Conservation (phyloP, 1,139 yeast genomes). For the Ogataea hybrid region DNA sequence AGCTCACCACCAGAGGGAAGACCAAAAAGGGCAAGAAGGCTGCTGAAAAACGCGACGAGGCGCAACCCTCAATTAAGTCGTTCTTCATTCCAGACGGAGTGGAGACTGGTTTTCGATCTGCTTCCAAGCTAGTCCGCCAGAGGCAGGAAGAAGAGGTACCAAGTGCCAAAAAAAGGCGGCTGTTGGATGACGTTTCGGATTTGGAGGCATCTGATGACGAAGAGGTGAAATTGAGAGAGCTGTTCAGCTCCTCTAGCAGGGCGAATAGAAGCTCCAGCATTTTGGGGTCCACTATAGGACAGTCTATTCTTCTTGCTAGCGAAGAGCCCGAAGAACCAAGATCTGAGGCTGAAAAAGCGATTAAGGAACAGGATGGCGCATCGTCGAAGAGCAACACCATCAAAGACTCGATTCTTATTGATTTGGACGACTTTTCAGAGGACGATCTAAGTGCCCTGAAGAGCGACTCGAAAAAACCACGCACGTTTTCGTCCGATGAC, state of each 20-base stretch:
- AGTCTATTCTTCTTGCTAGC: constrained; percentile 10
- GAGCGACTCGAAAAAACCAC: no score
- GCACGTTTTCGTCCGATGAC: no score
- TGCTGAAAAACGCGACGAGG: no score
- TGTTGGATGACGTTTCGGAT: constrained; percentile 16
- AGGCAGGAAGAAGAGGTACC: constrained; percentile 16
- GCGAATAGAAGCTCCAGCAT: constrained; percentile 4
- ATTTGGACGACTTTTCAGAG: constrained; percentile 18
- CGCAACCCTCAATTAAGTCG: no score
- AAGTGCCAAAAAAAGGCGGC: constrained; percentile 10
- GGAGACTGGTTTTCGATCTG: constrained; percentile 70
- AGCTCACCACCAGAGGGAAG: no score
- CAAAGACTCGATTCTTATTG: constrained; percentile 11
- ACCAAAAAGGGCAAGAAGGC: no score
- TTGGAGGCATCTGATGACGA: constrained; percentile 18
- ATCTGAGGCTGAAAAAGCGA: no score
- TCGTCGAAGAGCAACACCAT: background rate
- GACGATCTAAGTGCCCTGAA: constrained; percentile 11
- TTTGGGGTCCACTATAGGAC: constrained; percentile 12
- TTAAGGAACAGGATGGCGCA: no score
- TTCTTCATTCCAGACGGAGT: no score
- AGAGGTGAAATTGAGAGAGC: constrained; percentile 16
- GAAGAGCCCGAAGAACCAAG: constrained; percentile 3
- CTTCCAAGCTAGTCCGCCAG: constrained; percentile 47
- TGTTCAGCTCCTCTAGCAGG: constrained; percentile 14